These are phyloP conservation scores for Arabis alpina DNA, from an alignment of 345 rosid species.

Conservation along the genomic window DNA sequence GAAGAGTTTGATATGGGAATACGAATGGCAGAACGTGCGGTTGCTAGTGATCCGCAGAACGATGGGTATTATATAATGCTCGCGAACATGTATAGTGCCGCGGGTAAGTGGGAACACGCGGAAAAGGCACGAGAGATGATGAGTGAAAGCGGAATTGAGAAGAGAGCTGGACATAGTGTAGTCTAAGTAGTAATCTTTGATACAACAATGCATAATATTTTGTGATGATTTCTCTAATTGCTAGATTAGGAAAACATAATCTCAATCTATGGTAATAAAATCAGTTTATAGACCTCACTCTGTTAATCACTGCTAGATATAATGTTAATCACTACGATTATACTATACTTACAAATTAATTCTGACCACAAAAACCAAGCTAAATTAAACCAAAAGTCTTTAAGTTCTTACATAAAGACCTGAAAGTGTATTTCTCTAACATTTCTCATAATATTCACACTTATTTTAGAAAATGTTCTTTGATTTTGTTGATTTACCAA, in stretches of 20 bases:
- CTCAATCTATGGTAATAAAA: neutral
- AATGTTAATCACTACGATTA: too few species aligned
- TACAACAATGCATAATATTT: neutral
- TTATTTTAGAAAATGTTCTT: too few species aligned
- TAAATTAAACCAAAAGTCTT: too few species aligned
- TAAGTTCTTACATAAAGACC: too few species aligned
- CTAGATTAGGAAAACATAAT: neutral
- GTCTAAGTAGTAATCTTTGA: slow-evolving; percentile 24
- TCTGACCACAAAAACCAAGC: too few species aligned
- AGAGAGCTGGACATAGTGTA: slow-evolving; percentile 65
- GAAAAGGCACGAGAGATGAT: slow-evolving; percentile 55
- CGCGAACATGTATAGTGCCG: slow-evolving; percentile 68
- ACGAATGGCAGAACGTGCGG: slow-evolving; percentile 60
- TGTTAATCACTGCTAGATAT: too few species aligned
- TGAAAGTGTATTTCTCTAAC: too few species aligned
- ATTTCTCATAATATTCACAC: too few species aligned
- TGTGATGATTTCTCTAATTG: slow-evolving; percentile 10
- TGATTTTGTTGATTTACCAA: too few species aligned
- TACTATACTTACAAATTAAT: too few species aligned
- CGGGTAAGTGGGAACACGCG: slow-evolving; percentile 65
- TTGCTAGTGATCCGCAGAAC: slow-evolving; percentile 58
- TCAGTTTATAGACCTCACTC: neutral
- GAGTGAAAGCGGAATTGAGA: slow-evolving; percentile 57
- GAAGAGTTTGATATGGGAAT: slow-evolving; percentile 61
- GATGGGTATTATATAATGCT: slow-evolving; percentile 65